These are phyloP conservation scores for Aspergillus fumigatiaffinis DNA, from an alignment of 2,329 filamentous ascomycete genomes.

Conservation along the genomic window DNA sequence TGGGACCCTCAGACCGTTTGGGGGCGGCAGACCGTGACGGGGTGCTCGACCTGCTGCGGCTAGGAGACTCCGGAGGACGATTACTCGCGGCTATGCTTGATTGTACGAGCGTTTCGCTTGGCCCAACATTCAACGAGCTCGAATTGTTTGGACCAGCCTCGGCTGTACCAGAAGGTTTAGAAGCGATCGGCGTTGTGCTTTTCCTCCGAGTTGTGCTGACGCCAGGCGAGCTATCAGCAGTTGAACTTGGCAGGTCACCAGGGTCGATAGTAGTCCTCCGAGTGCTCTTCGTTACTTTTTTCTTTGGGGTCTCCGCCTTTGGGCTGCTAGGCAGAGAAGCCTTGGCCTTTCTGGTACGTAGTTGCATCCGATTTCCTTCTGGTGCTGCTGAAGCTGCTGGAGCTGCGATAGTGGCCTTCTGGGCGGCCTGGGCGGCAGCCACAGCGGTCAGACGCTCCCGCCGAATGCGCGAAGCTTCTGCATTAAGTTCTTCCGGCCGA, in stretches of 20 bases:
- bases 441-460: constrained; percentile 61
- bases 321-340: constrained; percentile 45
- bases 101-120: constrained; percentile 8
- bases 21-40: constrained; percentile 38
- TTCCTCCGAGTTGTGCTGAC: constrained; percentile 24
- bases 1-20: constrained; percentile 33
- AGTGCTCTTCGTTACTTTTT: constrained; percentile 44
- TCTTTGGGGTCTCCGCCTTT: constrained; percentile 52
- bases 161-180: background rate
- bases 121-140: constrained; percentile 4
- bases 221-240: constrained; percentile 19
- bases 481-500: constrained; percentile 72
- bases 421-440: constrained; percentile 36
- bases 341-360: constrained; percentile 65
- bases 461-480: constrained; percentile 60
- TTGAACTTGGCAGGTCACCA: constrained; percentile 41
- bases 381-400: constrained; percentile 7
- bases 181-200: constrained; percentile 17
- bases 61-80: constrained; percentile 37
- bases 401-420: constrained; percentile 25
- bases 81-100: constrained; percentile 15
- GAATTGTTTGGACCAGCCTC: background rate
- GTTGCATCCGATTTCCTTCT: constrained; percentile 64
- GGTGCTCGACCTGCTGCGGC: constrained; percentile 59
- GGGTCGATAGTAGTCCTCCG: constrained; percentile 62